Evolutionary conservation across 768 basidiomycete genomes (phyloP).

Genomic region (Terana coerulea): DNA sequence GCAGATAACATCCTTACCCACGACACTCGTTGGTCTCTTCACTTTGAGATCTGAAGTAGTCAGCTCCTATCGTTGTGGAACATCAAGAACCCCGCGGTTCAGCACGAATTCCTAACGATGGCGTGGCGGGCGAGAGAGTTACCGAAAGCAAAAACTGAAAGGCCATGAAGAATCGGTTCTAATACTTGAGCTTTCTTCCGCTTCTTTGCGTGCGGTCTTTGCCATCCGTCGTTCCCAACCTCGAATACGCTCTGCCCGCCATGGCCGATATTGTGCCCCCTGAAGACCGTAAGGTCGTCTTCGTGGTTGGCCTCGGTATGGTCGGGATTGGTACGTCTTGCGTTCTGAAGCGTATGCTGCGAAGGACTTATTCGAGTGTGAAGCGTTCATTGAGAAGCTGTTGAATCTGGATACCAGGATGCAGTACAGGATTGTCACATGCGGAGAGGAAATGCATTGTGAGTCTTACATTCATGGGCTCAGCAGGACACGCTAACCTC

Average conservation of each 20-base stretch:
- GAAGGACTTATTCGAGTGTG: not conserved
- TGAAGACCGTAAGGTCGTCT: constrained; percentile 27
- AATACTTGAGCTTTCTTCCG: not conserved
- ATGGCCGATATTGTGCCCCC: constrained; percentile 11
- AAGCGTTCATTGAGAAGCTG: constrained; percentile 69
- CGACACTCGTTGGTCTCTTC: too few relatives aligned
- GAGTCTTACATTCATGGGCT: constrained; percentile 19
- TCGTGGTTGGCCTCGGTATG: constrained; percentile 56
- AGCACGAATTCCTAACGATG: too few relatives aligned
- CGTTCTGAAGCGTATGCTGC: not conserved
- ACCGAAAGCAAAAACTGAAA: not conserved
- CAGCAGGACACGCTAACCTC: not conserved
- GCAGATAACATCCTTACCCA: too few relatives aligned
- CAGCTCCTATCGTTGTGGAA: too few relatives aligned
- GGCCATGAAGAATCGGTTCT: not conserved
- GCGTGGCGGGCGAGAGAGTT: too few relatives aligned
- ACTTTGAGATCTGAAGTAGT: too few relatives aligned
- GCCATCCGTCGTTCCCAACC: too few relatives aligned
- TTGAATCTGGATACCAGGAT: constrained; percentile 48
- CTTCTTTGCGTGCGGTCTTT: too few relatives aligned
- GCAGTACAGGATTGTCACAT: constrained; percentile 52
- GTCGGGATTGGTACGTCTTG: constrained; percentile 47
- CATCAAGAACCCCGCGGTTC: too few relatives aligned
- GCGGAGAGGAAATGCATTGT: constrained; percentile 48
- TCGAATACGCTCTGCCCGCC: too few relatives aligned